Base-by-base conservation (phyloP, 2,329 filamentous ascomycete genomes). In the Sphaerulina populicola region DNA sequence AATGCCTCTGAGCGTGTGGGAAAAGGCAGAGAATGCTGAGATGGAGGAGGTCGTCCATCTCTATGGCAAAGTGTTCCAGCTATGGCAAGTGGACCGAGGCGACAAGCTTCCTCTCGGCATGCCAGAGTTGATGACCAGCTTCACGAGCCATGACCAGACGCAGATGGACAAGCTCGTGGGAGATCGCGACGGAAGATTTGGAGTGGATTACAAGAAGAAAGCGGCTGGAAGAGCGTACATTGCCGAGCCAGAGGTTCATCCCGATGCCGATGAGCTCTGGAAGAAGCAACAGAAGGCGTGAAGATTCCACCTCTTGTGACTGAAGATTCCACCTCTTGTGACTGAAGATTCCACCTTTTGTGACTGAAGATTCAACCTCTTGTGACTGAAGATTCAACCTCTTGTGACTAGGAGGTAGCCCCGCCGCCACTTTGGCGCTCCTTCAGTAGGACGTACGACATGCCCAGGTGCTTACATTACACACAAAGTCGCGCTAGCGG, bases 31-130 rank as follows among this genome's bases (percentile, higher is more conserved):
- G 71, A 86, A 79, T 30, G 76, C 78, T 42, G 88, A 91, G 68
- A 93, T 94, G 86, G 79, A 85, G 56, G 76, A 89, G 52, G 76
- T 93, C 0, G 71, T 88, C 3, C 74, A 78, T 0, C 66, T 93
- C 2, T 94, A 94, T 63, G 88, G 88, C 8, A 94, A 94, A 66
- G 80, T 84, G 1, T 93, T 85, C 67, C 88, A 94, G 66, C 74
- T 93, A 38, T 94, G 89, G 88, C 86, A 94, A 75, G 80, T 84
- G 12, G 88, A 94, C 69, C 73, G 78, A 5, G 86, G 86, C 0
- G 80, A 91, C 62, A 68, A 71, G 46, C 60, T 85, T 48, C 82
- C 82, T 1, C 62, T 84, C 57, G 81, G 82, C 0, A 64, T 69
- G 55, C 81, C 82, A 49, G 69, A 82, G 67, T 67, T 85, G 58